Percentiles rank a stretch among this genome's conserved stretches.
Conservation (phyloP, 2,329 filamentous ascomycete species). For the Pyricularia grisea region DNA sequence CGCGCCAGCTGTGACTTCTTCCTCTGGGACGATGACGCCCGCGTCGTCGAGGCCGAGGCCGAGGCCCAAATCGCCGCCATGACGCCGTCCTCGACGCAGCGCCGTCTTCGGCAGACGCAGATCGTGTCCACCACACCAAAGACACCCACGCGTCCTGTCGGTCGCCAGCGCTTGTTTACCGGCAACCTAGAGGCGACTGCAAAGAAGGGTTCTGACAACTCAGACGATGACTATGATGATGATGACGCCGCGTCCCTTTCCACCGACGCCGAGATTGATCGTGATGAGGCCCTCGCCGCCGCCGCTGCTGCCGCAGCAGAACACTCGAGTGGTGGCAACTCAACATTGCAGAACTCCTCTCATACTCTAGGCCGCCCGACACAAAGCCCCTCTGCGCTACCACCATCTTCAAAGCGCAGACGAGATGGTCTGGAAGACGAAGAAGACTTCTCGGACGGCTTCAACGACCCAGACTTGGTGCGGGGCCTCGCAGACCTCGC, state of each 20-base stretch:
- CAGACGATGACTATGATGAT: neutral
- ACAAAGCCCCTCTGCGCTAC: neutral
- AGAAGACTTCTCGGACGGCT: conserved; percentile 3
- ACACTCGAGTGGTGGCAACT: neutral
- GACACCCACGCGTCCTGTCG: neutral
- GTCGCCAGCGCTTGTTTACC: neutral
- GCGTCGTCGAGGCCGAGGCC: conserved; percentile 15
- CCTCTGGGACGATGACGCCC: conserved; percentile 31
- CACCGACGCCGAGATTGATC: conserved; percentile 2
- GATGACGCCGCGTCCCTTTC: neutral
- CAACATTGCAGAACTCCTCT: neutral
- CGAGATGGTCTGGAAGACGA: neutral
- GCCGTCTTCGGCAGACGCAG: conserved; percentile 2
- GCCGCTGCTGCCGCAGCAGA: neutral
- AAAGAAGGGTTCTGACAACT: neutral
- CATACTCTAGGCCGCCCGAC: neutral
- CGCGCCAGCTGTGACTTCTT: conserved; percentile 30
- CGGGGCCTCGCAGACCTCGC: neutral
- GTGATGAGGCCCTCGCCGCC: neutral
- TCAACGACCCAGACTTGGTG: conserved; percentile 3
- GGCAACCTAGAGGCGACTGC: neutral
- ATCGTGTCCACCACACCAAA: neutral
- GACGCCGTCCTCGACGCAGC: conserved; percentile 1
- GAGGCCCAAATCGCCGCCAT: neutral
- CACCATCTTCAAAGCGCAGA: neutral